phyloP scores from a whole-genome alignment of 495 filamentous ascomycete species.

The Trichocladium antarcticum region DNA sequence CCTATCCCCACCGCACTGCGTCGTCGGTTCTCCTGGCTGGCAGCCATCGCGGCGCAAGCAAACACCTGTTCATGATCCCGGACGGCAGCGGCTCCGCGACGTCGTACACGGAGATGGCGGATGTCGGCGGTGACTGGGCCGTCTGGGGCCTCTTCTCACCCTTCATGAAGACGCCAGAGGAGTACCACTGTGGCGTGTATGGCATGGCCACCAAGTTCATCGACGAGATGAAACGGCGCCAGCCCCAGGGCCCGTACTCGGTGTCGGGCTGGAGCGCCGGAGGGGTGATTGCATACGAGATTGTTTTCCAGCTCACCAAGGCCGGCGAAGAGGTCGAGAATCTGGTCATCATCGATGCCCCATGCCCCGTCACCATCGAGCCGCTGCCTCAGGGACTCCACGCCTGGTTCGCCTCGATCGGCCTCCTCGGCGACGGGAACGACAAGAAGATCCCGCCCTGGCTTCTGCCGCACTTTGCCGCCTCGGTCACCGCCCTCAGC shows the following conservation, averaged over 20 bases:
- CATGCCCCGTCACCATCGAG: conserved; percentile 65
- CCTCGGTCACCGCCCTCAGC: conserved; percentile 62
- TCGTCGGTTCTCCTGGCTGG: conserved; percentile 53
- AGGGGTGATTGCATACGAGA: conserved; percentile 80
- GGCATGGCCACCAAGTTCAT: conserved; percentile 48
- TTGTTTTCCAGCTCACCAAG: conserved; percentile 57
- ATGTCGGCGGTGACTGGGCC: conserved; percentile 40
- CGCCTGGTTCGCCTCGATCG: conserved; percentile 66
- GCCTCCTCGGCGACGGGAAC: conserved; percentile 60
- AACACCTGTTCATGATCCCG: conserved; percentile 60
- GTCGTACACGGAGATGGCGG: conserved; percentile 48
- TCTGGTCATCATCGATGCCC: conserved; percentile 73
- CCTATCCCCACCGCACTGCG: conserved; percentile 59
- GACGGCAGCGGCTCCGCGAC: conserved; percentile 64
- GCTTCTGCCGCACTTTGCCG: conserved; percentile 75
- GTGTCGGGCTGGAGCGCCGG: conserved; percentile 77
- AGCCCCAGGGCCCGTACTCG: conserved; percentile 55
- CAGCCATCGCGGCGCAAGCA: conserved; percentile 46
- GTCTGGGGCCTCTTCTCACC: conserved; percentile 57
- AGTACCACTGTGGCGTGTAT: conserved; percentile 45
- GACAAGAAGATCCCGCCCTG: conserved; percentile 55
- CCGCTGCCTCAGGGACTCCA: conserved; percentile 67
- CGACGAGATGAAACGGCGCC: conserved; percentile 50
- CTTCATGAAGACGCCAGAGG: conserved; percentile 46
- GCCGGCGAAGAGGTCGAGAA: conserved; percentile 59